A percentile compares a stretch with the other conserved stretches of the same genome.
Conservation (phyloP, 345 rosid genomes). For the Populus simonii region DNA sequence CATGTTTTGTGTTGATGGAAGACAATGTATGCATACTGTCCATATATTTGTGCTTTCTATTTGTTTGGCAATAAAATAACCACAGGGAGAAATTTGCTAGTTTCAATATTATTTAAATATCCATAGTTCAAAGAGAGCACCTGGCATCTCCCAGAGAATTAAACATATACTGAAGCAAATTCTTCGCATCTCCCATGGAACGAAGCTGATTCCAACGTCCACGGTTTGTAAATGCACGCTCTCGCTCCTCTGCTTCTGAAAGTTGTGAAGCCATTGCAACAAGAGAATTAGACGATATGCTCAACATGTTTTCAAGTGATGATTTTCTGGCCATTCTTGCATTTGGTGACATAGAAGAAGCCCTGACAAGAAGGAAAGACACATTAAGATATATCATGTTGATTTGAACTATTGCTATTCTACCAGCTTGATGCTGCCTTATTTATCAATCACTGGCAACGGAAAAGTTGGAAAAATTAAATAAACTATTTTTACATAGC, state of each 20-base stretch:
- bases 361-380: slow-evolving; percentile 48
- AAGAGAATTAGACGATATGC: slow-evolving; percentile 87
- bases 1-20: not conserved
- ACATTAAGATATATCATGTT: slow-evolving; percentile 8
- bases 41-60: slow-evolving; percentile 12
- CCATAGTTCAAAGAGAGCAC: slow-evolving; percentile 35
- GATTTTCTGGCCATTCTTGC: slow-evolving; percentile 89
- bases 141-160: slow-evolving; percentile 81
- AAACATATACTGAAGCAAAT: slow-evolving; percentile 91
- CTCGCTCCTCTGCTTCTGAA: slow-evolving; percentile 97
- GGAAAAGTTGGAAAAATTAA: not conserved
- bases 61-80: not conserved
- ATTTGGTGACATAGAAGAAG: slow-evolving; percentile 88
- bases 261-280: slow-evolving; percentile 99
- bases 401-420: not conserved
- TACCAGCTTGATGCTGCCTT: not conserved
- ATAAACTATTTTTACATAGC: slow-evolving; percentile 2
- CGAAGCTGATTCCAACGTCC: slow-evolving; percentile 99
- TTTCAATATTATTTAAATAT: not conserved
- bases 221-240: slow-evolving; percentile 79
- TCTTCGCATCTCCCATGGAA: slow-evolving; percentile 98
- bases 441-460: not conserved
- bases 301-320: slow-evolving; percentile 88
- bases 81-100: not conserved
- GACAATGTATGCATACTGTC: not conserved